A percentile compares a stretch with the other conserved stretches of the same genome.
Conservation (phyloP, 768 basidiomycete genomes). For the Paxillus involutus region DNA sequence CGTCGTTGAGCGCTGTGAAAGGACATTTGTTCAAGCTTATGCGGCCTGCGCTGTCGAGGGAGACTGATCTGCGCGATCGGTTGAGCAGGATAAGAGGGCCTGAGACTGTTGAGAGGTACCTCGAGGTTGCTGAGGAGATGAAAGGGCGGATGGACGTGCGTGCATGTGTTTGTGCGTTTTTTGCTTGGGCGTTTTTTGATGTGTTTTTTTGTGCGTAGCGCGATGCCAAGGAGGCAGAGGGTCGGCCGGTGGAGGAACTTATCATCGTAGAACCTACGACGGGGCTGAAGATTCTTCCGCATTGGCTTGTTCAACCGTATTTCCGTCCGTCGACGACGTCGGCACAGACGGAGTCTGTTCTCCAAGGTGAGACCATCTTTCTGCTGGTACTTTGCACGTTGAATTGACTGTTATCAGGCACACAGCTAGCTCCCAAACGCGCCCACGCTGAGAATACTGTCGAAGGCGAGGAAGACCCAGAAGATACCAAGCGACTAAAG, state of each 20-base stretch:
- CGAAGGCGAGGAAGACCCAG: background rate
- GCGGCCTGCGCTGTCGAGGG: constrained; percentile 66
- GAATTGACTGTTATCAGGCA: background rate
- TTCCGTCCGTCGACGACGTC: constrained; percentile 28
- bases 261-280: constrained; percentile 43
- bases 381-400: background rate
- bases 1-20: constrained; percentile 75
- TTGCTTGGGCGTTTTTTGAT: background rate
- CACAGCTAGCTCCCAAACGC: background rate
- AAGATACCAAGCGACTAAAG: background rate
- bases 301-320: constrained; percentile 75
- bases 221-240: constrained; percentile 42
- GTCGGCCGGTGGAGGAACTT: constrained; percentile 34
- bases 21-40: constrained; percentile 93
- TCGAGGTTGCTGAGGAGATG: constrained; percentile 59
- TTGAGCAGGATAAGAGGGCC: constrained; percentile 52
- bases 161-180: background rate
- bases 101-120: constrained; percentile 35
- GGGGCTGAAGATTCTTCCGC: constrained; percentile 55
- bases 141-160: constrained; percentile 57
- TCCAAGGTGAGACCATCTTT: background rate
- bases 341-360: background rate
- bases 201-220: constrained; percentile 31
- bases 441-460: background rate
- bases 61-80: constrained; percentile 71